Conservation (phyloP, 1,284 basidiomycete genomes). For the Singerocomus rubriflavus region DNA sequence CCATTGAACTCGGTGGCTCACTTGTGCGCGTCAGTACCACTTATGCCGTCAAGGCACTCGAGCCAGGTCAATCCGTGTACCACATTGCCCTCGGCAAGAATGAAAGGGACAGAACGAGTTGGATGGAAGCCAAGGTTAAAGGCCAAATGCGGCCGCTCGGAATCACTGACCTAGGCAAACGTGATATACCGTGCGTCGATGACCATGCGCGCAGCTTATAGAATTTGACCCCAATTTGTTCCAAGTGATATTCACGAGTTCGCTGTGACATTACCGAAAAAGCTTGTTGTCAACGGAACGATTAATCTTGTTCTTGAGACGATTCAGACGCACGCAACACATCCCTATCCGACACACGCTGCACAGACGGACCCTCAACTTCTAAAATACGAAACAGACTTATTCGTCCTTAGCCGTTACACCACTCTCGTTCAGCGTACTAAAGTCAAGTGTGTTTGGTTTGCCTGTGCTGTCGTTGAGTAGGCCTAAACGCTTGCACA, state of each 20-base stretch:
- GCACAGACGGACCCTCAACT: constrained; percentile 79
- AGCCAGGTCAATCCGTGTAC: constrained; percentile 61
- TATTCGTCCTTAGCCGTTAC: constrained; percentile 83
- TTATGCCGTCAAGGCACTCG: constrained; percentile 76
- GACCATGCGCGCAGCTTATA: not conserved
- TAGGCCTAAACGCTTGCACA: constrained; percentile 30
- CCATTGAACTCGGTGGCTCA: constrained; percentile 84
- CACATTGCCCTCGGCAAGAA: constrained; percentile 65
- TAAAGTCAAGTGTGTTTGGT: constrained; percentile 69
- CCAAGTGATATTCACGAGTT: constrained; percentile 41
- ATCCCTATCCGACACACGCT: constrained; percentile 72
- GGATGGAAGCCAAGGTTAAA: constrained; percentile 76
- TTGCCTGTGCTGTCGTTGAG: constrained; percentile 6
- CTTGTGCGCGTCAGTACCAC: constrained; percentile 84
- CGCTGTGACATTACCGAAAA: constrained; percentile 46
- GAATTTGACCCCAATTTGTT: constrained; percentile 10
- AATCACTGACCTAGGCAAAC: constrained; percentile 49
- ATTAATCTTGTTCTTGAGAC: constrained; percentile 76
- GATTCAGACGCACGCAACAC: constrained; percentile 71
- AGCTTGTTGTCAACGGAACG: constrained; percentile 53
- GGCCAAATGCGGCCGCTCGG: constrained; percentile 60
- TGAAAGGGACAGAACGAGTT: constrained; percentile 69
- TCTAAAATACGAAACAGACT: constrained; percentile 73
- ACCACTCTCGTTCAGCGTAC: constrained; percentile 77
- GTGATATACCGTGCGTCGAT: constrained; percentile 47